Percentiles rank a stretch among this genome's conserved stretches.
Evolutionary conservation across 2,329 filamentous ascomycete genomes (phyloP).

Genomic region (Trichothecium sympodiale): DNA sequence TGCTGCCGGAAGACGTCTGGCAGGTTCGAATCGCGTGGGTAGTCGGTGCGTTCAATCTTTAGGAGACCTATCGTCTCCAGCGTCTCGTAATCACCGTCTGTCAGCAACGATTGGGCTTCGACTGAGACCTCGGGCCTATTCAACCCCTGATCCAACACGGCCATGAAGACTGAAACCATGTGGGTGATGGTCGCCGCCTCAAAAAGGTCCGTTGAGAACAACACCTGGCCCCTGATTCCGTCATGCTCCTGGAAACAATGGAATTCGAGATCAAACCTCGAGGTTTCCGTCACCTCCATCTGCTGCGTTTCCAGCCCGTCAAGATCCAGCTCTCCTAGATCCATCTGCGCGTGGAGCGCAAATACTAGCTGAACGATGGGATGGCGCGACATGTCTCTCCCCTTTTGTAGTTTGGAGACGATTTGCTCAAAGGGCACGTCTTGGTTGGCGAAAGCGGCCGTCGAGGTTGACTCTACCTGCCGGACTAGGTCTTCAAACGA

Average conservation of each 20-base stretch:
- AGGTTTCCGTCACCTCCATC: neutral
- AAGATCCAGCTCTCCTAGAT: constrained; percentile 4
- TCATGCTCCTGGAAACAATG: constrained; percentile 9
- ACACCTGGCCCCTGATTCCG: constrained; percentile 4
- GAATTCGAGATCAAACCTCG: constrained; percentile 13
- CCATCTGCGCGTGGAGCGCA: constrained; percentile 5
- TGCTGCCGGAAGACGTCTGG: constrained; percentile 12
- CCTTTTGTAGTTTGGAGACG: constrained; percentile 3
- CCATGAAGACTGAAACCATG: constrained; percentile 9
- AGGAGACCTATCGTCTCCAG: constrained; percentile 4
- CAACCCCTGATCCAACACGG: constrained; percentile 7
- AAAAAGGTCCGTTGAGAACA: constrained; percentile 10
- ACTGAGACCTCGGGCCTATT: constrained; percentile 2
- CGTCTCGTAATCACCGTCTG: neutral
- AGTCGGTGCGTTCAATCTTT: constrained; percentile 2
- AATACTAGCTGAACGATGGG: constrained; percentile 8
- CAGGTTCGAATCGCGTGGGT: constrained; percentile 10
- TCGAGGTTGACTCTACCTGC: constrained; percentile 4
- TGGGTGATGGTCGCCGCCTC: constrained; percentile 7
- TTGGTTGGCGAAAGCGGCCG: constrained; percentile 7
- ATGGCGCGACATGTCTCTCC: constrained; percentile 4
- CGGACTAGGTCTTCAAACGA: constrained; percentile 6
- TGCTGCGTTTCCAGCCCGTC: constrained; percentile 6
- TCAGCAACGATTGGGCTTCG: neutral
- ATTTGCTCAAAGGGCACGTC: constrained; percentile 9